Conservation (phyloP, 495 filamentous ascomycete species). For the Annulohypoxylon stygium region DNA sequence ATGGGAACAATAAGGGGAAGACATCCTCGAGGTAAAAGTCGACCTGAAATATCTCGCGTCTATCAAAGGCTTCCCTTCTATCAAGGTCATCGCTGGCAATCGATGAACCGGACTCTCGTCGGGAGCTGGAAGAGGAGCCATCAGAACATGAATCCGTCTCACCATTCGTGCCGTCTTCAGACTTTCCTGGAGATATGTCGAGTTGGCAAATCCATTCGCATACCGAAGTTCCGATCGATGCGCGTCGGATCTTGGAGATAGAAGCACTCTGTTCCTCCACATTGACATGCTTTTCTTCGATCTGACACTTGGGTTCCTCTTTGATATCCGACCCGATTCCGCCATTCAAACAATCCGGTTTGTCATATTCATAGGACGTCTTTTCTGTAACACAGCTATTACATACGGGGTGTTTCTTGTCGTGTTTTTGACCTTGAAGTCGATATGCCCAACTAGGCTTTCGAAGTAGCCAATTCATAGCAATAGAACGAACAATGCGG, state of each 20-base stretch:
- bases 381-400: slow-evolving; percentile 59
- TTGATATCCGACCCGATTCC: slow-evolving; percentile 27
- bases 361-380: slow-evolving; percentile 65
- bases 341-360: slow-evolving; percentile 71
- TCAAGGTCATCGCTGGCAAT: slow-evolving; percentile 28
- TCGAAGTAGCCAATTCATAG: slow-evolving; percentile 47
- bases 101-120: slow-evolving; percentile 22
- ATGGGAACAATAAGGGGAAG: slow-evolving; percentile 68
- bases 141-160: not conserved
- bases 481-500: not conserved
- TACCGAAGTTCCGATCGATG: too few species aligned
- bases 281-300: too few species aligned
- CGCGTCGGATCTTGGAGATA: too few species aligned
- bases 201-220: too few species aligned
- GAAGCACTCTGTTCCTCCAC: too few species aligned
- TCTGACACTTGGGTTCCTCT: too few species aligned
- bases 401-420: slow-evolving; percentile 63
- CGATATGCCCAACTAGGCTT: slow-evolving; percentile 71
- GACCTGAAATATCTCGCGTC: slow-evolving; percentile 40
- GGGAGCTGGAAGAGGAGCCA: not conserved
- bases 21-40: slow-evolving; percentile 68
- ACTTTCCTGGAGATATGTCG: not conserved
- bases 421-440: slow-evolving; percentile 68
- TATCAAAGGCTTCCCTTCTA: slow-evolving; percentile 41
- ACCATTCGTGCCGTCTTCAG: slow-evolving; percentile 19